Percentiles rank a stretch among this genome's conserved stretches.
Conservation (phyloP, 179 eudicot species). For the Beta lomatogona region DNA sequence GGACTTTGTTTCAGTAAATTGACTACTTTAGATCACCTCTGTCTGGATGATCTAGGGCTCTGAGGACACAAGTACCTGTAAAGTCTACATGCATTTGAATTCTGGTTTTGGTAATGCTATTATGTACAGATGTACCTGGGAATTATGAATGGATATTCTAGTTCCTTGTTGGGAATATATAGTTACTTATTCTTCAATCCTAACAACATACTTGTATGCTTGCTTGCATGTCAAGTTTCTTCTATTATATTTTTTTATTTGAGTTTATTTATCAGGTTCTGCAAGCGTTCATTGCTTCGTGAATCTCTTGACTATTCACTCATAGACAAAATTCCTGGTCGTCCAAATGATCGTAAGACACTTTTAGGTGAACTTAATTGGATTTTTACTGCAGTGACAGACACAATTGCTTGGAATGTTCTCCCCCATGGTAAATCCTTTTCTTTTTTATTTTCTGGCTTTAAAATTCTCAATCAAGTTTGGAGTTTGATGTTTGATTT, state of each 20-base stretch:
- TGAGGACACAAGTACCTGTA: neutral
- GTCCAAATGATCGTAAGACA: slow-evolving; percentile 94
- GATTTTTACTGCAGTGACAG: slow-evolving; percentile 98
- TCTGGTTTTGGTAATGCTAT: neutral
- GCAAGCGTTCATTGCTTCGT: slow-evolving; percentile 85
- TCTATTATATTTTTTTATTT: neutral
- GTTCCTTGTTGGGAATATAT: neutral
- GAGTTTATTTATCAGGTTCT: slow-evolving; percentile 63
- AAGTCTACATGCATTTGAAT: neutral
- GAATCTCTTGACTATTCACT: slow-evolving; percentile 80
- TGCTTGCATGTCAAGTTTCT: neutral
- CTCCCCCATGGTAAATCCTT: slow-evolving; percentile 83
- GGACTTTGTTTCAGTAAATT: neutral
- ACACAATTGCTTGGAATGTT: slow-evolving; percentile 99
- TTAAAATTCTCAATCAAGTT: neutral
- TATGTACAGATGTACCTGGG: neutral
- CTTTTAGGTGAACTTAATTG: slow-evolving; percentile 97
- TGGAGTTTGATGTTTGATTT: neutral
- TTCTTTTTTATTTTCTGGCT: neutral
- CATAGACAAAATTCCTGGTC: slow-evolving; percentile 95
- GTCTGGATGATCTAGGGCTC: neutral
- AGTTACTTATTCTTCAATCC: neutral
- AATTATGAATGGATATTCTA: neutral
- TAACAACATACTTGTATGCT: neutral
- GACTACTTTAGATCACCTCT: no score